Evolutionary conservation across 805 yeast genomes (phyloP).

Genomic region (Candida manassasensis): DNA sequence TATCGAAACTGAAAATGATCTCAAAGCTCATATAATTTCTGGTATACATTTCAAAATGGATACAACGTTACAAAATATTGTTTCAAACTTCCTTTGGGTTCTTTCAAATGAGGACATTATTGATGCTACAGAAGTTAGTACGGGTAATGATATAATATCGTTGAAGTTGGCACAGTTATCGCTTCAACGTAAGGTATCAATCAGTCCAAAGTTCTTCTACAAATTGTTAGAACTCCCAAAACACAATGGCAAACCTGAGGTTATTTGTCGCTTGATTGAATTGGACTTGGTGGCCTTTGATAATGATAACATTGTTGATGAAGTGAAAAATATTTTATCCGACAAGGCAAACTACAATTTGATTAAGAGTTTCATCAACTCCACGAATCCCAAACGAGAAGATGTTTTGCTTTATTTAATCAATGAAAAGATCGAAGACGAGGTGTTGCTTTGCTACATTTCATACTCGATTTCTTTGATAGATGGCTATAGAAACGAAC

Average conservation of each 20-base stretch:
- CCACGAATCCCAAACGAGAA: constrained; percentile 2
- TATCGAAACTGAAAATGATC: constrained; percentile 1
- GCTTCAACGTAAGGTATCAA: neutral
- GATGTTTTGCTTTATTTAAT: constrained; percentile 10
- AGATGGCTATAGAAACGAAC: neutral
- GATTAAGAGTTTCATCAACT: constrained; percentile 11
- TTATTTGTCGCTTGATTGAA: constrained; percentile 7
- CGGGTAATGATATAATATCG: neutral
- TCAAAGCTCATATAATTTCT: neutral
- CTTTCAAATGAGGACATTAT: constrained; percentile 10
- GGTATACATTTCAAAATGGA: neutral
- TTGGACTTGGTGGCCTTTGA: constrained; percentile 5
- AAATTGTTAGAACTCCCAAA: constrained; percentile 1
- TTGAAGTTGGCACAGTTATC: constrained; percentile 3
- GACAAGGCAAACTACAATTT: constrained; percentile 5
- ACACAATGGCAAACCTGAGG: constrained; percentile 3
- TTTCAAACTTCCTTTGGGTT: constrained; percentile 23
- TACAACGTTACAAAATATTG: constrained; percentile 12
- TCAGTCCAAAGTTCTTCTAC: neutral
- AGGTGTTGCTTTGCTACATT: constrained; percentile 14
- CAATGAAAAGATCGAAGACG: constrained; percentile 12
- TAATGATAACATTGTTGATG: constrained; percentile 1
- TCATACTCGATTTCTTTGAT: constrained; percentile 15
- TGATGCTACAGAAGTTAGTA: neutral
- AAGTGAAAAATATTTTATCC: constrained; percentile 1